A percentile compares a stretch with the other conserved stretches of the same genome.
Evolutionary conservation across 2,329 filamentous ascomycete genomes (phyloP).

Genomic region (Aspergillus costaricaensis): DNA sequence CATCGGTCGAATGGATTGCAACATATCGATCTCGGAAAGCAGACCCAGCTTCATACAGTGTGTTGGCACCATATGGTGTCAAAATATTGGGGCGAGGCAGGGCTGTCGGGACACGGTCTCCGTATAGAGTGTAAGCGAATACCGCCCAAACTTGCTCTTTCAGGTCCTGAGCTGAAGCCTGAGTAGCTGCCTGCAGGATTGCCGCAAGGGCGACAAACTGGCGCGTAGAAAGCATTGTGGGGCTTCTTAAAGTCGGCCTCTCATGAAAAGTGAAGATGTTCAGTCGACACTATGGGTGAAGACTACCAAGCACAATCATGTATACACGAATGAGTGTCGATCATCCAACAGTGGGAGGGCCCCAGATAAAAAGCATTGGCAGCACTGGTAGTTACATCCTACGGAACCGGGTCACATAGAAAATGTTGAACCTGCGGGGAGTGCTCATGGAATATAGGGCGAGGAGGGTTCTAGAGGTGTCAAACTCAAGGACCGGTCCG

Average conservation of each 20-base stretch:
- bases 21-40: conserved; percentile 58
- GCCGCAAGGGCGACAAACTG: conserved; percentile 9
- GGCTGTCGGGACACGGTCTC: conserved; percentile 55
- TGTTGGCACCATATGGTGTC: conserved; percentile 58
- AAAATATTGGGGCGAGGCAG: conserved; percentile 42
- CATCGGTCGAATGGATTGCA: conserved; percentile 26
- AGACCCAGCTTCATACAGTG: conserved; percentile 53
- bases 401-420: neutral
- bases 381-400: neutral
- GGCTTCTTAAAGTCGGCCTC: neutral
- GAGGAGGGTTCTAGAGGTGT: conserved; percentile 4
- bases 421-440: neutral
- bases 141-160: conserved; percentile 47
- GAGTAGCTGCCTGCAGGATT: conserved; percentile 18
- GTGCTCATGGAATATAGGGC: conserved; percentile 12
- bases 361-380: neutral
- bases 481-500: neutral
- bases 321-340: neutral
- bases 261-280: neutral
- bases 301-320: neutral
- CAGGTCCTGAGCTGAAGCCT: conserved; percentile 30
- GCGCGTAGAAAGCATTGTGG: neutral
- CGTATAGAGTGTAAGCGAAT: conserved; percentile 57
- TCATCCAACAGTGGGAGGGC: neutral
- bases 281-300: conserved; percentile 17